Conservation (phyloP, 2,329 filamentous ascomycete genomes). For the Colletotrichum sidae region DNA sequence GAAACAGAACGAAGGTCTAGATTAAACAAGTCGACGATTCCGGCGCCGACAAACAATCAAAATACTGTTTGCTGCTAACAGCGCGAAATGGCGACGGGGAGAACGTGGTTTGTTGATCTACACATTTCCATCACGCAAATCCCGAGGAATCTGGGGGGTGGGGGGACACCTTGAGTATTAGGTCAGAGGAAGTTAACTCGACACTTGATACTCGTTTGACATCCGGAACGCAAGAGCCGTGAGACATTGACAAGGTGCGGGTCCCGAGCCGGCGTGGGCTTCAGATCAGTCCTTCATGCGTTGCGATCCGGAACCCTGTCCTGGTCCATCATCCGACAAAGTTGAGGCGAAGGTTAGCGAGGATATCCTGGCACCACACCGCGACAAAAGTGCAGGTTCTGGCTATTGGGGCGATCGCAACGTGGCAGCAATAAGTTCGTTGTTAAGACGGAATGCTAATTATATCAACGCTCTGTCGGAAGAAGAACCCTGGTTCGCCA, state of each 20-base stretch:
- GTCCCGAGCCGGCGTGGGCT: slow-evolving; percentile 8
- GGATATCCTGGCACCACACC: slow-evolving; percentile 16
- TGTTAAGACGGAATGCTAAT: too few species aligned
- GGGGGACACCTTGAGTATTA: not conserved
- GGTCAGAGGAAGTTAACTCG: not conserved
- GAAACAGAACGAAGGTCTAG: not conserved
- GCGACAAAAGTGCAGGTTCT: not conserved
- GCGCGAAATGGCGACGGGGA: not conserved
- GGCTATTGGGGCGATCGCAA: too few species aligned
- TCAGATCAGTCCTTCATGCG: slow-evolving; percentile 17
- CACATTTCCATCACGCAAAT: not conserved
- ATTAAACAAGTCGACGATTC: not conserved
- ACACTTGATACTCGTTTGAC: slow-evolving; percentile 27
- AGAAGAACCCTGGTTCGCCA: too few species aligned
- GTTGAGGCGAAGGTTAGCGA: not conserved
- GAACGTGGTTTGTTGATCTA: not conserved
- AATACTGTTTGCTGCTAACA: not conserved
- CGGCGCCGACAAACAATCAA: not conserved
- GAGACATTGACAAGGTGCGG: slow-evolving; percentile 34
- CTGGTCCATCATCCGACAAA: slow-evolving; percentile 26
- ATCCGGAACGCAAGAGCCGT: slow-evolving; percentile 28
- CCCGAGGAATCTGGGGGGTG: not conserved
- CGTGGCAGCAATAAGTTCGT: too few species aligned
- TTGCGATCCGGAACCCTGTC: not conserved
- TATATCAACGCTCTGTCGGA: too few species aligned